These are phyloP conservation scores for Rhizopogon sp. DNA, from an alignment of 768 basidiomycete genomes.

Conservation along the genomic window DNA sequence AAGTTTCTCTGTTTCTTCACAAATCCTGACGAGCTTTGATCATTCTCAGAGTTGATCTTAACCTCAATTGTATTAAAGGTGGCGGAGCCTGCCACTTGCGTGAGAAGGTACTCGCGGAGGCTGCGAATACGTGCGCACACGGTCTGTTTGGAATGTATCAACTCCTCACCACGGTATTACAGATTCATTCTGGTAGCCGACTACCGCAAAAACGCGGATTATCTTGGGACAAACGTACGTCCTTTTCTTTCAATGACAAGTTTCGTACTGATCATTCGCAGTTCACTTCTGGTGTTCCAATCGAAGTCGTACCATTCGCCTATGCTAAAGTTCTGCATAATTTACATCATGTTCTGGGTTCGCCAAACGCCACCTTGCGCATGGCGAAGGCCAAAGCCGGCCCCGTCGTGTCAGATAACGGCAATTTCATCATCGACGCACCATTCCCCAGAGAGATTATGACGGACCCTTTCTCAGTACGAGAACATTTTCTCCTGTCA, in stretches of 20 bases:
- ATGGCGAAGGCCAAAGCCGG: conserved; percentile 96
- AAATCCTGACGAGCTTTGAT: not conserved
- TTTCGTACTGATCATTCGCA: conserved; percentile 22
- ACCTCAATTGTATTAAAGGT: conserved; percentile 93
- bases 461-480: conserved; percentile 58
- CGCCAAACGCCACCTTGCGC: conserved; percentile 70
- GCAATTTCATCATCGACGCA: conserved; percentile 97
- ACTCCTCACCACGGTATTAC: not conserved
- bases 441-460: conserved; percentile 74
- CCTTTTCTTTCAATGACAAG: not conserved
- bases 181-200: conserved; percentile 93
- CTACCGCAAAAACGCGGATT: conserved; percentile 86
- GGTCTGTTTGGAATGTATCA: not conserved
- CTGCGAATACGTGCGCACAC: conserved; percentile 66
- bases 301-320: conserved; percentile 96
- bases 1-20: conserved; percentile 21
- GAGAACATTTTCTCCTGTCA: conserved; percentile 8
- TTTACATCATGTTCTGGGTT: conserved; percentile 54
- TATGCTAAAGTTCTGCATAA: conserved; percentile 83
- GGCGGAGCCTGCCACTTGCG: conserved; percentile 95
- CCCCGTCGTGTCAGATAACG: conserved; percentile 95
- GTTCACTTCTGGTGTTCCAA: conserved; percentile 87
- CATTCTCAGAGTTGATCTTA: conserved; percentile 65
- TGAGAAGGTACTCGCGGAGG: conserved; percentile 97
- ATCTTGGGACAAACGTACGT: conserved; percentile 79